Evolutionary conservation across 768 basidiomycete species (phyloP).

Genomic region (Dentipellis fragilis): DNA sequence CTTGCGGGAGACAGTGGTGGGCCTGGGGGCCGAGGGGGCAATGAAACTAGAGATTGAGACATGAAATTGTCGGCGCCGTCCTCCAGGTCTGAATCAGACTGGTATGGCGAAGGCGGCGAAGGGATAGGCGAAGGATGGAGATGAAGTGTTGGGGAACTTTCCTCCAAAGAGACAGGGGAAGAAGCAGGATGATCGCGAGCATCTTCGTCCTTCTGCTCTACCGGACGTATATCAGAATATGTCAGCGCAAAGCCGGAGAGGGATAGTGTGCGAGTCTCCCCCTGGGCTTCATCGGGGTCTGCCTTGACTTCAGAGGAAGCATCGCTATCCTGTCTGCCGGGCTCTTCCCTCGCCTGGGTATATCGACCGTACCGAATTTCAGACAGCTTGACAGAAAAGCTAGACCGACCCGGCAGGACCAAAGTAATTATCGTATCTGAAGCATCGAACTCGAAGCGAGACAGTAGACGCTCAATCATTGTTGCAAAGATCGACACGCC

Average conservation of each 20-base stretch:
- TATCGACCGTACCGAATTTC: conserved; percentile 52
- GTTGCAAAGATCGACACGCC: conserved; percentile 77
- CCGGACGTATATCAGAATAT: not conserved
- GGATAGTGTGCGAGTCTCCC: not conserved
- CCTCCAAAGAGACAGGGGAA: not conserved
- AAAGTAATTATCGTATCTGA: conserved; percentile 58
- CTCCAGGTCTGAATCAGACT: conserved; percentile 33
- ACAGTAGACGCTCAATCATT: conserved; percentile 68
- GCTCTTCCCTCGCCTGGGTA: conserved; percentile 4
- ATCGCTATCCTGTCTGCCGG: not conserved
- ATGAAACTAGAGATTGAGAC: conserved; percentile 63
- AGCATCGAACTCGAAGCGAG: conserved; percentile 71
- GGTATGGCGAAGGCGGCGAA: not conserved
- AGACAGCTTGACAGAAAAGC: conserved; percentile 48
- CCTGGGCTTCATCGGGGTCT: not conserved
- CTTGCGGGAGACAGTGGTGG: conserved; percentile 22
- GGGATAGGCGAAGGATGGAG: conserved; percentile 43
- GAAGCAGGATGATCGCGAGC: not conserved
- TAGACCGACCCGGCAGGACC: conserved; percentile 52
- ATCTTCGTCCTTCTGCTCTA: not conserved
- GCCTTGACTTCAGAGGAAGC: not conserved
- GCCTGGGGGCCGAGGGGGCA: conserved; percentile 33
- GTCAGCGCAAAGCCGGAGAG: not conserved
- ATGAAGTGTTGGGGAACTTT: conserved; percentile 14
- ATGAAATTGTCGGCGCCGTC: conserved; percentile 56